phyloP scores from a whole-genome alignment of 768 basidiomycete species.

The Chlorophyllum brunneum region DNA sequence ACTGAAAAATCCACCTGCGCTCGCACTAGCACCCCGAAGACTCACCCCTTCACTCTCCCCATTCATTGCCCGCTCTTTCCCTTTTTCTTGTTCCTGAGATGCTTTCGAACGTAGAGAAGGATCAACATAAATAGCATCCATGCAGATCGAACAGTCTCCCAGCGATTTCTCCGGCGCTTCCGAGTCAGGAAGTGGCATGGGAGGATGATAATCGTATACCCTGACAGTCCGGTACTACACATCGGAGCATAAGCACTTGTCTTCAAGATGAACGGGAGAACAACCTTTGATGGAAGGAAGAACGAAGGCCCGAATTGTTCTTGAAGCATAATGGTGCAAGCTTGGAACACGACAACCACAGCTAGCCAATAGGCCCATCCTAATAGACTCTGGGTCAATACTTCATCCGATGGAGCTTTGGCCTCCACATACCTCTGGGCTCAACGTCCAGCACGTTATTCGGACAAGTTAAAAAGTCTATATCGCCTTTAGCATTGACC shows the following conservation, averaged over 20 bases:
- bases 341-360: constrained; percentile 59
- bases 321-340: constrained; percentile 62
- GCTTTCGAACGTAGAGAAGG: constrained; percentile 29
- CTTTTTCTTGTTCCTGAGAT: constrained; percentile 30
- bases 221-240: constrained; percentile 57
- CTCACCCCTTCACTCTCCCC: constrained; percentile 9
- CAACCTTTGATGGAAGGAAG: constrained; percentile 70
- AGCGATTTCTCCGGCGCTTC: constrained; percentile 74
- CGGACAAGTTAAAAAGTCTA: constrained; percentile 82
- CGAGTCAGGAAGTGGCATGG: constrained; percentile 63
- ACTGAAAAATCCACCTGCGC: constrained; percentile 32
- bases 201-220: constrained; percentile 83
- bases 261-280: background rate
- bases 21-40: constrained; percentile 22
- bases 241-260: background rate
- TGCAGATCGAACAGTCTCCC: constrained; percentile 90
- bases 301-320: constrained; percentile 76
- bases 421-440: constrained; percentile 52
- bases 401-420: background rate
- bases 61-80: background rate
- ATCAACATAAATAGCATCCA: constrained; percentile 75
- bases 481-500: constrained; percentile 2
- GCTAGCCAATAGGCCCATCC: constrained; percentile 66
- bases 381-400: constrained; percentile 22
- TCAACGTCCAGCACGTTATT: constrained; percentile 84